phyloP scores from a whole-genome alignment of 208 protist genomes.

The Leishmania gerbilli region DNA sequence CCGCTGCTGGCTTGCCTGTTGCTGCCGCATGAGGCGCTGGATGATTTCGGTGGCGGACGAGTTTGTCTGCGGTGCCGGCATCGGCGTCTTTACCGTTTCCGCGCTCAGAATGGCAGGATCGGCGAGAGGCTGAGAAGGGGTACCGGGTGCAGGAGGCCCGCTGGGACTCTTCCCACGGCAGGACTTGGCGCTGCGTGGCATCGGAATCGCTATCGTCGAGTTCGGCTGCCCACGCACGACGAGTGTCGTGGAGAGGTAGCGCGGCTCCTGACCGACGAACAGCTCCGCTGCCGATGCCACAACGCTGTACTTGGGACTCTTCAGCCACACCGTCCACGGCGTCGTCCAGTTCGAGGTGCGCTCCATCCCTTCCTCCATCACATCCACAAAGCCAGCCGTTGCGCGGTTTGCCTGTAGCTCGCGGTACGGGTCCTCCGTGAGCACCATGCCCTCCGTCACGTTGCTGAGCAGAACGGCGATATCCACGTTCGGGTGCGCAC shows the following conservation, averaged over 20 bases:
- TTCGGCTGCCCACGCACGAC: constrained; percentile 36
- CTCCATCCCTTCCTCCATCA: constrained; percentile 68
- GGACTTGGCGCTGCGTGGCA: constrained; percentile 81
- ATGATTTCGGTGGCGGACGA: constrained; percentile 29
- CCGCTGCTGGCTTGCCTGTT: constrained; percentile 33
- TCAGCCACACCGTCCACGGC: constrained; percentile 74
- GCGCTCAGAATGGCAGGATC: constrained; percentile 83
- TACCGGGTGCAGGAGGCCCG: constrained; percentile 24
- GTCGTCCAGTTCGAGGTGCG: constrained; percentile 30
- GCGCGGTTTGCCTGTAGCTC: constrained; percentile 50
- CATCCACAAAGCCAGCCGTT: constrained; percentile 62
- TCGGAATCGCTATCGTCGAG: constrained; percentile 76
- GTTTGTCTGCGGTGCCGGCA: constrained; percentile 28
- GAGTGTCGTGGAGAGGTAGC: constrained; percentile 40
- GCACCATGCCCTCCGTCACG: constrained; percentile 46
- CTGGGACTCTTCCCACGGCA: constrained; percentile 59
- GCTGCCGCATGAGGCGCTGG: constrained; percentile 41
- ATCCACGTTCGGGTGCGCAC: constrained; percentile 41
- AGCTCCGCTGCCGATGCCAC: constrained; percentile 41
- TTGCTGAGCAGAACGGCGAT: constrained; percentile 65
- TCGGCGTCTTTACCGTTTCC: constrained; percentile 49
- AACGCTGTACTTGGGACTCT: constrained; percentile 62
- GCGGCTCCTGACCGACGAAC: constrained; percentile 41
- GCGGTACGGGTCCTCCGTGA: constrained; percentile 43
- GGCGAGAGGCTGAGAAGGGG: constrained; percentile 42